Evolutionary conservation across 1,139 yeast genomes (phyloP).

Genomic region (Sugiyamaella castrensis): DNA sequence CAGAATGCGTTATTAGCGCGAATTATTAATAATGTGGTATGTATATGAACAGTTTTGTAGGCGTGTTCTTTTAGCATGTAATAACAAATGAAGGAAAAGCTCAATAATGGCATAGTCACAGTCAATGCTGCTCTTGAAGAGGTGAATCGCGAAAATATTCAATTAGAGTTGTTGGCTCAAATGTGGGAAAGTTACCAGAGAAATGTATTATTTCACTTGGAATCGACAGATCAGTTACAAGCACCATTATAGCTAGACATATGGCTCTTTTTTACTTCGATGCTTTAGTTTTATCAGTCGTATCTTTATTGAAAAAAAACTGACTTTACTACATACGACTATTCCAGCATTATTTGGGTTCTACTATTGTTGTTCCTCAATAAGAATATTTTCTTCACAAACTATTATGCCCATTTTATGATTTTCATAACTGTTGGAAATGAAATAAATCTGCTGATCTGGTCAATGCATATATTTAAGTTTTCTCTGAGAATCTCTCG

Average conservation of each 20-base stretch:
- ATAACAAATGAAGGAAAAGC: constrained; percentile 45
- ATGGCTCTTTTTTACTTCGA: too few species aligned
- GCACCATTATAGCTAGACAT: constrained; percentile 44
- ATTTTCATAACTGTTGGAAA: too few species aligned
- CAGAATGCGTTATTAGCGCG: constrained; percentile 77
- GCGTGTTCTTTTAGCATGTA: background rate
- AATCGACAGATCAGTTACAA: constrained; percentile 63
- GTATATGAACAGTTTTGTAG: constrained; percentile 2
- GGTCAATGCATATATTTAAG: too few species aligned
- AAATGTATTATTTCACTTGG: constrained; percentile 68
- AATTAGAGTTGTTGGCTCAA: constrained; percentile 69
- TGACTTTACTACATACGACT: too few species aligned
- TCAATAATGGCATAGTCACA: constrained; percentile 67
- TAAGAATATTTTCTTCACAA: too few species aligned
- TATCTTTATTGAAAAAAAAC: too few species aligned
- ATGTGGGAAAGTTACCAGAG: constrained; percentile 80
- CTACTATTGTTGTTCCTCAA: too few species aligned
- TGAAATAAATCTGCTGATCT: too few species aligned
- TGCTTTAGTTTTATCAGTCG: too few species aligned
- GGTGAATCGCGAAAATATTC: constrained; percentile 63
- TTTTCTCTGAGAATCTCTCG: too few species aligned
- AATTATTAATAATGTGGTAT: constrained; percentile 55
- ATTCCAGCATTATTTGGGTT: too few species aligned
- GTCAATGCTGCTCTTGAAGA: constrained; percentile 61
- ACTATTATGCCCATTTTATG: too few species aligned